These are phyloP conservation scores for Deakozyma indianensis DNA, from an alignment of 805 yeast genomes.

Conservation along the genomic window DNA sequence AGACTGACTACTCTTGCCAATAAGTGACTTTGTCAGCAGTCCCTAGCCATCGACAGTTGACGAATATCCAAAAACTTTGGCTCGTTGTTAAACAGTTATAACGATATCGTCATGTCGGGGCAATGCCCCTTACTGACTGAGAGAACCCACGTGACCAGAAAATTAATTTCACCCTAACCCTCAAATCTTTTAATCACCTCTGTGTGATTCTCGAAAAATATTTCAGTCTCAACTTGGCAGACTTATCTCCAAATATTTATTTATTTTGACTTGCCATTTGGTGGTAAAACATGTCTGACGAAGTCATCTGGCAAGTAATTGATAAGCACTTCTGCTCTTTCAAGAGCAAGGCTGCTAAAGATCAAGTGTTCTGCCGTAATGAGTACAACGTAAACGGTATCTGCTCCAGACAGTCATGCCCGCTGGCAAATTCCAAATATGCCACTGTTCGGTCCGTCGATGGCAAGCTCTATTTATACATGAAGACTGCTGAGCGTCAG, in stretches of 20 bases:
- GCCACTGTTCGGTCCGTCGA: conserved; percentile 23
- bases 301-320: conserved; percentile 94
- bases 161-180: neutral
- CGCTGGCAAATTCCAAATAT: conserved; percentile 56
- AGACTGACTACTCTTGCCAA: too few species aligned
- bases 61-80: too few species aligned
- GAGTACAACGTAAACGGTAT: conserved; percentile 93
- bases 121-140: too few species aligned
- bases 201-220: neutral
- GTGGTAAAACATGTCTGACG: conserved; percentile 35
- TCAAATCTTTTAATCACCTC: neutral
- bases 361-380: conserved; percentile 86
- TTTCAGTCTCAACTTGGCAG: neutral
- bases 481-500: conserved; percentile 96
- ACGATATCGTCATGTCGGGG: too few species aligned
- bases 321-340: conserved; percentile 93
- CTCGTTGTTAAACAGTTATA: too few species aligned
- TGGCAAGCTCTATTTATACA: conserved; percentile 36
- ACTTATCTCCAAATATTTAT: neutral
- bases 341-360: conserved; percentile 77
- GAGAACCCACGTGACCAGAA: too few species aligned
- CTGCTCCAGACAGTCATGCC: conserved; percentile 88
- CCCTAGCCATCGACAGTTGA: too few species aligned
- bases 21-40: too few species aligned
- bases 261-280: too few species aligned